Conservation (phyloP, 345 rosid genomes). For the Cardiospermum halicacabum region DNA sequence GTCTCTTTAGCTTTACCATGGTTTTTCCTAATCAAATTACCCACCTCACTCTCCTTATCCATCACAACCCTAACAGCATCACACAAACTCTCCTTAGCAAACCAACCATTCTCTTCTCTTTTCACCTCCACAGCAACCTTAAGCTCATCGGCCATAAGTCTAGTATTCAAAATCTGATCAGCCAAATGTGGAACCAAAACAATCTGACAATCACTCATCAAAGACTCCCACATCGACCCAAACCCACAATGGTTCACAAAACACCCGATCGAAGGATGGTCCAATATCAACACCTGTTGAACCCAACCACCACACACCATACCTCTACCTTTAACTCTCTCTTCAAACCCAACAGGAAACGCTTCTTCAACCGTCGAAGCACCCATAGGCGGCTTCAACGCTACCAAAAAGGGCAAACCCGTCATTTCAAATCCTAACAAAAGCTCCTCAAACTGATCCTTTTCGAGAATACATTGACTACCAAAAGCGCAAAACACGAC, state of each 20-base stretch:
- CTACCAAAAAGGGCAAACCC: constrained; percentile 46
- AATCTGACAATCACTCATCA: constrained; percentile 47
- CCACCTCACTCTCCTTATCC: constrained; percentile 36
- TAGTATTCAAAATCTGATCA: constrained; percentile 54
- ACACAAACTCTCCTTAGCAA: no score
- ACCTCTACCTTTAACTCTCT: constrained; percentile 45
- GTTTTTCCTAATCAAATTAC: constrained; percentile 36
- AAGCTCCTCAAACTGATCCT: no score
- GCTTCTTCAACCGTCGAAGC: constrained; percentile 51
- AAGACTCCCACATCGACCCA: constrained; percentile 65
- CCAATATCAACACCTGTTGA: constrained; percentile 41
- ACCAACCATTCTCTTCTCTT: no score
- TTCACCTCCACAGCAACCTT: no score
- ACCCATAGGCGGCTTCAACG: constrained; percentile 47
- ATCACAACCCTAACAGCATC: no score
- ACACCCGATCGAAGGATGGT: constrained; percentile 47
- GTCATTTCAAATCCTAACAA: no score
- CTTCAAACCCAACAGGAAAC: constrained; percentile 46
- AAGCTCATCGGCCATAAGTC: constrained; percentile 1
- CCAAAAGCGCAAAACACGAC: no score
- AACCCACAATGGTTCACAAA: constrained; percentile 60
- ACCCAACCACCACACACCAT: constrained; percentile 45
- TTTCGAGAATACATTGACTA: no score
- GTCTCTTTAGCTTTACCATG: constrained; percentile 37
- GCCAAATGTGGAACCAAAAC: constrained; percentile 48